Percentiles rank a stretch among this genome's conserved stretches.
Evolutionary conservation across 108 stramenopile genomes (phyloP).

Genomic region (Cylindrotheca fusiformis): DNA sequence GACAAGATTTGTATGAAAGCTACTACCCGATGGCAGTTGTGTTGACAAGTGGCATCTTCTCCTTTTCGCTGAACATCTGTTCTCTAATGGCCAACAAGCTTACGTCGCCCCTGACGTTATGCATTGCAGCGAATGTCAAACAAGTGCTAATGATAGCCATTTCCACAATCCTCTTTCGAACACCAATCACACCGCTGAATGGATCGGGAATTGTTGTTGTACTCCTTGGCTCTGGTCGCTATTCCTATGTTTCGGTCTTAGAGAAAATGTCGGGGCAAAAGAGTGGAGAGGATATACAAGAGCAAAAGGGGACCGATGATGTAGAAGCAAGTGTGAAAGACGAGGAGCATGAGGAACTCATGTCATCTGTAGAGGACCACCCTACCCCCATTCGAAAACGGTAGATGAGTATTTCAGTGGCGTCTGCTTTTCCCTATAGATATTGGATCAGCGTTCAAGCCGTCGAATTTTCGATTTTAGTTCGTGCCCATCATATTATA

Average conservation of each 20-base stretch:
- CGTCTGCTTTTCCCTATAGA: conserved; percentile 7
- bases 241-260: conserved; percentile 67
- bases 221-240: conserved; percentile 66
- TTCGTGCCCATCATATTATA: too few relatives aligned
- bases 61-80: conserved; percentile 80
- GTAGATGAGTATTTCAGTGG: not conserved
- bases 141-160: conserved; percentile 78
- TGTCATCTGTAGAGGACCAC: not conserved
- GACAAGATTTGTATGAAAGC: conserved; percentile 32
- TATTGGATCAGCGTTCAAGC: too few relatives aligned
- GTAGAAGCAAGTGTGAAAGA: not conserved
- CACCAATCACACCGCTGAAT: conserved; percentile 50
- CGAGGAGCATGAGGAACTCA: not conserved
- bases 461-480: too few relatives aligned
- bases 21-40: conserved; percentile 46
- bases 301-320: not conserved
- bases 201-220: conserved; percentile 69
- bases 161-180: conserved; percentile 51
- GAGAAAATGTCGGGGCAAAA: conserved; percentile 38
- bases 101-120: conserved; percentile 82
- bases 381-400: not conserved
- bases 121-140: conserved; percentile 89
- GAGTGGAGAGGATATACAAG: not conserved
- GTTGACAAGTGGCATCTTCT: conserved; percentile 50
- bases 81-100: conserved; percentile 85